Evolutionary conservation across 345 rosid genomes (phyloP).

Genomic region (Salix viminalis): DNA sequence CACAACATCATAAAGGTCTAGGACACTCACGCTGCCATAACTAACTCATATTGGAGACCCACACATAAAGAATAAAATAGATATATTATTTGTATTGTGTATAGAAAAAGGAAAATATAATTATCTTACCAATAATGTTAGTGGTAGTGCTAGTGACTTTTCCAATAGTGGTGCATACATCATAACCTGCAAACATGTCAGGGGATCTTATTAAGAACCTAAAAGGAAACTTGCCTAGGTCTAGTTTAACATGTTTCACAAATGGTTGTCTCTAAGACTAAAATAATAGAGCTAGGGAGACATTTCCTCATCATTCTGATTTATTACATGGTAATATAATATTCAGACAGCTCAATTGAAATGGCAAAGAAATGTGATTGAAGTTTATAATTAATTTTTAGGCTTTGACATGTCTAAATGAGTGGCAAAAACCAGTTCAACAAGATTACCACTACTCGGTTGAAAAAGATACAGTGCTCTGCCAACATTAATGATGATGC

Average conservation of each 20-base stretch:
- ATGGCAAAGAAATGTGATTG: background rate
- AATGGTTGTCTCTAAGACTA: background rate
- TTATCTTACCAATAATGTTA: conserved; percentile 53
- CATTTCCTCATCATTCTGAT: background rate
- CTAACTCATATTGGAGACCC: background rate
- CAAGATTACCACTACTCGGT: no score
- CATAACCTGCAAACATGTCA: conserved; percentile 61
- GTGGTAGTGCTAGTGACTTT: conserved; percentile 43
- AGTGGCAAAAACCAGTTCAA: no score
- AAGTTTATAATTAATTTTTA: background rate
- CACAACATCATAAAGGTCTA: background rate
- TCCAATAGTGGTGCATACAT: conserved; percentile 75
- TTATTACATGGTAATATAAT: background rate
- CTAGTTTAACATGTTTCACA: background rate
- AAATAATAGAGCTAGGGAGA: background rate
- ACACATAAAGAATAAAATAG: background rate
- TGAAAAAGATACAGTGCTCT: no score
- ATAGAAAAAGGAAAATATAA: background rate
- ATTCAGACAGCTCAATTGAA: background rate
- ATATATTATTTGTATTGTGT: background rate
- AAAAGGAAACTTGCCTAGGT: background rate
- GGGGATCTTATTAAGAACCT: conserved; percentile 9
- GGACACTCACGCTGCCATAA: background rate
- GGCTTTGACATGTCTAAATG: background rate
- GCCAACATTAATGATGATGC: no score